Evolutionary conservation across 1,139 yeast genomes (phyloP), one percentile per base, ranked within the genome.

Genomic region (Torulaspora globosa): DNA sequence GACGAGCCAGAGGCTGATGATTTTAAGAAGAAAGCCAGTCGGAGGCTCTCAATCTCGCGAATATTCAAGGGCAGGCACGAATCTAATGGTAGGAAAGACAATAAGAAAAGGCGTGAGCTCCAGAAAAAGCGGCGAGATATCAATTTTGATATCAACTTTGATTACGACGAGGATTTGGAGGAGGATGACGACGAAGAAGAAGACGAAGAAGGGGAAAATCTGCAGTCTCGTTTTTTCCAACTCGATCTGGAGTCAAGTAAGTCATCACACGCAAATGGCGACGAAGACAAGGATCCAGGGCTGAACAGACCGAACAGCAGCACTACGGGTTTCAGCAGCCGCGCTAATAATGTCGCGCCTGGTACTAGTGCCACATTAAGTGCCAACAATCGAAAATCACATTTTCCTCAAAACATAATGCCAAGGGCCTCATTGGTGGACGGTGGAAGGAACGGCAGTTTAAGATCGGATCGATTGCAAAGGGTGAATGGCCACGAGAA

Each of bases 121-220:
- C 41, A 38, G 5, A 35, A 32, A 11, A 42, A 36, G 38, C 47
- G 37, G 23, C 45, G 43, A 24, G 38, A 39, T 34, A 50, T 55
- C 27, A 50, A 50, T 19, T 63, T 57, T 41, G 57, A 58, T 9
- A 52, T 61, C 51, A 60, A 57, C 26, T 59, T 61, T 46, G 63
- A 58, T 46, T 63, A 59, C 39, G 64, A 62, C 45, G 63, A 58
- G 24, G 56, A 54, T 39, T 42, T 60, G 8, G 65, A 60, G 18
- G 65, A 62, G 32, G 67, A 62, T 15, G 65, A 62, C 19, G 65
- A 63, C 9, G 66, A 62, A 21, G 65, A 60, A 8, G 66, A 59
- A 10, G 63, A 57, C 30, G 57, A 47, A 10, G 54, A 50, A 32
- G 50, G 53, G 29, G 54, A 54, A 19, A 55, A 58, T 30, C 33